phyloP scores from a whole-genome alignment of 306 rosid genomes.

The Ormosia semicastrata region DNA sequence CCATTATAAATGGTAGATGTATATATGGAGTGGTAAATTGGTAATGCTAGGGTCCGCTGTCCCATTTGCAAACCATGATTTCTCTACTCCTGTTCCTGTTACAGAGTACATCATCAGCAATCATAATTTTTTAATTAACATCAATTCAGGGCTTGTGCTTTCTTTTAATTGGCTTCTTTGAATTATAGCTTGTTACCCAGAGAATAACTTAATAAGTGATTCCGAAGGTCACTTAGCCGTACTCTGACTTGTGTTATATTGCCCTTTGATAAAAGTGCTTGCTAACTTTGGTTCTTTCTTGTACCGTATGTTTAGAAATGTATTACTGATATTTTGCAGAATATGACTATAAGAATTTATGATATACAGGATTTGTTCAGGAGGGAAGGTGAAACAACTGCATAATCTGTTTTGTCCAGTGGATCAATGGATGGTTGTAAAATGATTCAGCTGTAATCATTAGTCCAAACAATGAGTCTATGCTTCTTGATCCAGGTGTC shows the following conservation, averaged over 20 bases:
- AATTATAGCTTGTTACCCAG: not conserved
- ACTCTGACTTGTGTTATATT: constrained; percentile 3
- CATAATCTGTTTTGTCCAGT: constrained; percentile 6
- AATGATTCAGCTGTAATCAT: not conserved
- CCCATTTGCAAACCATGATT: not conserved
- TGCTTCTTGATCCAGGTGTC: not conserved
- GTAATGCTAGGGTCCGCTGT: not conserved
- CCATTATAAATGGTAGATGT: not conserved
- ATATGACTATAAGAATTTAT: constrained; percentile 9
- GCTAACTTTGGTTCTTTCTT: not conserved
- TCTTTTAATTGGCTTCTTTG: not conserved
- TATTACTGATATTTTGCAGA: constrained; percentile 10
- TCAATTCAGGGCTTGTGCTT: not conserved
- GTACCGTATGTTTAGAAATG: not conserved
- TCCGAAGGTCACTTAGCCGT: not conserved
- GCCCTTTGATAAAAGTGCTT: not conserved
- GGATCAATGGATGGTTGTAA: constrained; percentile 17
- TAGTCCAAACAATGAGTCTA: not conserved
- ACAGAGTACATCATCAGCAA: not conserved
- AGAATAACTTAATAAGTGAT: not conserved
- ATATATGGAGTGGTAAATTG: not conserved
- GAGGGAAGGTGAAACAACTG: constrained; percentile 24
- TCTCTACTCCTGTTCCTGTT: not conserved
- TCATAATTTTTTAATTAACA: not conserved
- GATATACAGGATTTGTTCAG: constrained; percentile 14